Conservation (phyloP, 495 filamentous ascomycete genomes). For the Aeminium ludgeri region DNA sequence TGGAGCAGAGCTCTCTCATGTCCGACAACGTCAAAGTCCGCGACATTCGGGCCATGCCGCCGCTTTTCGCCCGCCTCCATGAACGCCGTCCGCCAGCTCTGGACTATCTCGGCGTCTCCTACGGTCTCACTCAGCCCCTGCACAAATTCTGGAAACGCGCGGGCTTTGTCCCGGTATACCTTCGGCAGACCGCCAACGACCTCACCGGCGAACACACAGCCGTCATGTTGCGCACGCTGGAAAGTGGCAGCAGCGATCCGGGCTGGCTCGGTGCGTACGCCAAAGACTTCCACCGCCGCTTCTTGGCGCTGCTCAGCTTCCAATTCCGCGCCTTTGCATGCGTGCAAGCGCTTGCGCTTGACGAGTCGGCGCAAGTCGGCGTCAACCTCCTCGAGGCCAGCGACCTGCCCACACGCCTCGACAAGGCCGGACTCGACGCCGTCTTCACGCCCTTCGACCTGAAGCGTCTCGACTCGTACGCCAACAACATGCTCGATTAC, state of each 20-base stretch:
- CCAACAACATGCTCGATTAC: conserved; percentile 92
- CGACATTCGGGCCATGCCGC: conserved; percentile 80
- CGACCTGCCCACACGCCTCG: conserved; percentile 25
- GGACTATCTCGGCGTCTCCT: conserved; percentile 91
- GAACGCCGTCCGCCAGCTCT: conserved; percentile 66
- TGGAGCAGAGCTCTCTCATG: conserved; percentile 59
- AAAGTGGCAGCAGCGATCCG: conserved; percentile 38
- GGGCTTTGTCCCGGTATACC: conserved; percentile 77
- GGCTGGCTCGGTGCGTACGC: conserved; percentile 81
- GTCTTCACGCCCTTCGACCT: conserved; percentile 80
- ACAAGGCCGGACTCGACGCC: conserved; percentile 60
- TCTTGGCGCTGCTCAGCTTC: conserved; percentile 74
- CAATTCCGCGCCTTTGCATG: conserved; percentile 79
- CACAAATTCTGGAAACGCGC: conserved; percentile 95
- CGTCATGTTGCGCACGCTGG: conserved; percentile 77
- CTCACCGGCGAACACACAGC: conserved; percentile 95
- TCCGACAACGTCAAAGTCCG: conserved; percentile 80
- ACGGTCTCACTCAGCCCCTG: conserved; percentile 70
- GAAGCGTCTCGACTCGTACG: conserved; percentile 85
- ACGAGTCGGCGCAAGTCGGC: conserved; percentile 68
- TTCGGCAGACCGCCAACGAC: conserved; percentile 90
- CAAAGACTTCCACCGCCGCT: conserved; percentile 81
- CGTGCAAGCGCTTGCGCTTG: conserved; percentile 67
- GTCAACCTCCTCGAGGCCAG: conserved; percentile 40
- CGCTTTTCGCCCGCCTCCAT: conserved; percentile 74